Conservation (phyloP, 345 rosid species). For the Xanthoceras sorbifolium region DNA sequence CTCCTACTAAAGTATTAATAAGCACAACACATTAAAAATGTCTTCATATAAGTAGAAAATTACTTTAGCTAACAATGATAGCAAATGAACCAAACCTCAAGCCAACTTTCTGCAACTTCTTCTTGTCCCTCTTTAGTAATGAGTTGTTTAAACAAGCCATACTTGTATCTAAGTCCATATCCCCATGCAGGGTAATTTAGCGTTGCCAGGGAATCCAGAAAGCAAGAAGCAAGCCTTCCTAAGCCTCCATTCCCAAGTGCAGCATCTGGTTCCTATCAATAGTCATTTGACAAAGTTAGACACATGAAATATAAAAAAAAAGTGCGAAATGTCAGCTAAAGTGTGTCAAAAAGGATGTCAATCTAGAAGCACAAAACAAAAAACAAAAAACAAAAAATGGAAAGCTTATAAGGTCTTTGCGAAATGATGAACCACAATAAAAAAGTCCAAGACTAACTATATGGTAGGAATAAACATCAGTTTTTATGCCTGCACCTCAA, state of each 20-base stretch:
- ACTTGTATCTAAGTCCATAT: slow-evolving; percentile 52
- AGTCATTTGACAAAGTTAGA: background rate
- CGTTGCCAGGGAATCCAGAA: slow-evolving; percentile 55
- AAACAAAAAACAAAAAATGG: background rate
- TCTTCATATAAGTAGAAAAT: background rate
- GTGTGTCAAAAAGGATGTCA: background rate
- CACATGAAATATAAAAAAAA: background rate
- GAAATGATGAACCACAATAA: background rate
- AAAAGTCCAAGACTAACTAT: background rate
- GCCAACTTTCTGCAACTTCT: slow-evolving; percentile 62
- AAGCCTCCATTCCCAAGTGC: slow-evolving; percentile 56
- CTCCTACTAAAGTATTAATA: background rate
- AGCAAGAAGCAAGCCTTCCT: slow-evolving; percentile 55
- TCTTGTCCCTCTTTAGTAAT: slow-evolving; percentile 57
- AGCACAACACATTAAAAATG: background rate
- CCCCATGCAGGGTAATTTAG: slow-evolving; percentile 60
- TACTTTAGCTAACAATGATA: background rate
- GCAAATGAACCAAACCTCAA: slow-evolving; percentile 36
- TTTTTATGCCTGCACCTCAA: no score
- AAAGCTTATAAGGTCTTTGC: background rate
- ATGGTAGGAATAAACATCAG: background rate
- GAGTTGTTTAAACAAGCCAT: slow-evolving; percentile 54
- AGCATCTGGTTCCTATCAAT: slow-evolving; percentile 50
- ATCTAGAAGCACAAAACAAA: background rate
- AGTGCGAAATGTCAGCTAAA: background rate